Base-by-base conservation (phyloP, 2,329 filamentous ascomycete species). In the Lecanosticta acicola region DNA sequence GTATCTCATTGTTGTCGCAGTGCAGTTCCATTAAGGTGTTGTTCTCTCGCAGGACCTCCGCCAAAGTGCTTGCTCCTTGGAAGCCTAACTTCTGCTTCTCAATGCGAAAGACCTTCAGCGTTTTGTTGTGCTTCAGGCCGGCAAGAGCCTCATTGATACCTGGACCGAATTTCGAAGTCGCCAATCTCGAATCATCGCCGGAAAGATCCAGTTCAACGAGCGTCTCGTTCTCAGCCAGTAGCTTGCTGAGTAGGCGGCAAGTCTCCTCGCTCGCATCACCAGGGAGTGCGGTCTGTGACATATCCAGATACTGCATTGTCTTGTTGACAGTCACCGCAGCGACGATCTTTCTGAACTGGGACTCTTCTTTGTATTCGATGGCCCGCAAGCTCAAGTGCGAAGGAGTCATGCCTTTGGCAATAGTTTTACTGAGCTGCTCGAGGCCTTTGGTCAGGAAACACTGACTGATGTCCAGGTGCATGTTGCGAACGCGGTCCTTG, bases 1-100 rank as follows among this genome's bases (percentile, higher is more conserved):
- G 81, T 45, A 85, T 84, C 44, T 81, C 79, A 58, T 87, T 87
- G 62, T 84, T 80, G 51, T 84, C 82, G 62, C 83, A 87, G 56
- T 85, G 74, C 4, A 87, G 71, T 59, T 86, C 79, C 19, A 75
- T 72, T 3, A 87, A 67, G 1, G 76, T 77, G 2, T 65, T 71
- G 57, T 87, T 87, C 50, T 73, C 73, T 57, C 83, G 79, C 29
- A 87, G 67, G 13, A 87, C 82, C 14, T 83, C 81, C 1, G 83
- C 79, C 29, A 87, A 69, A 0, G 81, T 84, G 58, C 78, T 84
- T 3, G 83, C 83, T 24, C 83, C 83, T 64, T 83, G 80, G 17
- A 85, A 63, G 3, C 83, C 83, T 4, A 87, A 73, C 52, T 79
- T 82, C 66, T 87, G 83, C 60, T 83, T 69, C 61, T 84, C 80